Percentiles rank a stretch among this genome's conserved stretches.
These are phyloP conservation scores for Phytophthora chlamydospora DNA, from an alignment of 352 stramenopile genomes.

Conservation along the genomic window DNA sequence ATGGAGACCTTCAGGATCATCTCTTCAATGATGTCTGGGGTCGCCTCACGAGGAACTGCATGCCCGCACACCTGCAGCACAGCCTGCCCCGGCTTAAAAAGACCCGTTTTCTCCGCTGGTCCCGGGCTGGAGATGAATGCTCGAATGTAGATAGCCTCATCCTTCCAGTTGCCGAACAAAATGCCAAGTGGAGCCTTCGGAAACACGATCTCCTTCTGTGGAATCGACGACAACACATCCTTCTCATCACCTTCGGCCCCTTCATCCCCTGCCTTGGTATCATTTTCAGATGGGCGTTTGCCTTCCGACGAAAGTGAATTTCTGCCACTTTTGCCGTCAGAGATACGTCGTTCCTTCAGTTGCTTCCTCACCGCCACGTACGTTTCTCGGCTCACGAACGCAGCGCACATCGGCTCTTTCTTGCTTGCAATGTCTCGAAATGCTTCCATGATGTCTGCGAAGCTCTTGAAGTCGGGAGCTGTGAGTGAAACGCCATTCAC, in stretches of 20 bases:
- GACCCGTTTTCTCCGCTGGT: conserved; percentile 67
- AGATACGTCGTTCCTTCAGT: conserved; percentile 14
- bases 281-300: neutral
- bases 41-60: conserved; percentile 63
- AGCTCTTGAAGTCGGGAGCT: conserved; percentile 49
- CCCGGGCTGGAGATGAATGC: conserved; percentile 83
- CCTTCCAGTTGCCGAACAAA: conserved; percentile 84
- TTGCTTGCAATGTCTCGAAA: conserved; percentile 55
- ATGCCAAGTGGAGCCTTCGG: conserved; percentile 73
- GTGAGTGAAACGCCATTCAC: conserved; percentile 66
- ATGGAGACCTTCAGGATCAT: conserved; percentile 65
- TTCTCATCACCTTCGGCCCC: conserved; percentile 24
- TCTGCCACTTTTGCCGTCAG: conserved; percentile 16
- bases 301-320: neutral
- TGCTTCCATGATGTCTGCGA: conserved; percentile 67
- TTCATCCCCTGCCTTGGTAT: neutral
- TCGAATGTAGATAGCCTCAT: conserved; percentile 78
- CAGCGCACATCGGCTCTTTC: conserved; percentile 55
- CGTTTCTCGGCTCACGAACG: conserved; percentile 65
- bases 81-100: conserved; percentile 66
- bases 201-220: conserved; percentile 66
- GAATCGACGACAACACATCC: conserved; percentile 25
- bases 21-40: conserved; percentile 58
- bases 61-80: conserved; percentile 81
- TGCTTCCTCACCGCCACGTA: conserved; percentile 50